phyloP scores from a whole-genome alignment of 2,329 filamentous ascomycete genomes.

The Parastagonospora nodorum region DNA sequence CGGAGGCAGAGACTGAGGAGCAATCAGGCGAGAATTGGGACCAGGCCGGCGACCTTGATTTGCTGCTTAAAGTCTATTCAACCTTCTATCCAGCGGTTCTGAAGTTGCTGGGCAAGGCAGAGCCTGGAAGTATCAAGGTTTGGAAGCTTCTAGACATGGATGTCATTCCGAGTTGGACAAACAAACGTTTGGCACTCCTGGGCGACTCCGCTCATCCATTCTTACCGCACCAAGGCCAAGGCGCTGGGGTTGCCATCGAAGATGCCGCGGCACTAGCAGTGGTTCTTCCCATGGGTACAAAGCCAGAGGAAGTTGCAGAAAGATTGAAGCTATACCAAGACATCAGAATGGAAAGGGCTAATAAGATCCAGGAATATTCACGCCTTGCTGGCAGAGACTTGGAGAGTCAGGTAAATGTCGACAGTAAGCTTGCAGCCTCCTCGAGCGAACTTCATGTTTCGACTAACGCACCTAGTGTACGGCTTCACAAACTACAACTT shows the following conservation, averaged over 20 bases:
- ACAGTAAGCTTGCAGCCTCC: too few relatives aligned
- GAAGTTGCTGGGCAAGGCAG: constrained; percentile 47
- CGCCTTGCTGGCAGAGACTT: constrained; percentile 58
- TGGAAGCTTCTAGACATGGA: constrained; percentile 61
- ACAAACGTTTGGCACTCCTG: constrained; percentile 61
- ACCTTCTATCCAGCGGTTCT: constrained; percentile 44
- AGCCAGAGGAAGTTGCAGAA: constrained; percentile 55
- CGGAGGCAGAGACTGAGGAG: constrained; percentile 31
- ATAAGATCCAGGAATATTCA: constrained; percentile 63
- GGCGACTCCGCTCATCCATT: constrained; percentile 74
- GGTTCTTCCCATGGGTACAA: constrained; percentile 57
- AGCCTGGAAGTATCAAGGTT: constrained; percentile 44
- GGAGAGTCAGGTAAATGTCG: too few relatives aligned
- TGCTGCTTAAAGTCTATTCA: constrained; percentile 49
- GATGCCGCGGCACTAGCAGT: constrained; percentile 65
- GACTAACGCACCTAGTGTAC: constrained; percentile 38
- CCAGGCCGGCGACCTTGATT: constrained; percentile 41
- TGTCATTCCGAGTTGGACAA: constrained; percentile 60
- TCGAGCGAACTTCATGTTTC: too few relatives aligned
- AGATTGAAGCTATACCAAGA: constrained; percentile 65
- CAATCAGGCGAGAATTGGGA: constrained; percentile 40
- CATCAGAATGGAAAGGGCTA: constrained; percentile 62
- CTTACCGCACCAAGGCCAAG: constrained; percentile 67
- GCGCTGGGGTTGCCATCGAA: constrained; percentile 68
- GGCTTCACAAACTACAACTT: constrained; percentile 59